Base-by-base conservation (phyloP, 768 basidiomycete species). In the Mycena maculata region DNA sequence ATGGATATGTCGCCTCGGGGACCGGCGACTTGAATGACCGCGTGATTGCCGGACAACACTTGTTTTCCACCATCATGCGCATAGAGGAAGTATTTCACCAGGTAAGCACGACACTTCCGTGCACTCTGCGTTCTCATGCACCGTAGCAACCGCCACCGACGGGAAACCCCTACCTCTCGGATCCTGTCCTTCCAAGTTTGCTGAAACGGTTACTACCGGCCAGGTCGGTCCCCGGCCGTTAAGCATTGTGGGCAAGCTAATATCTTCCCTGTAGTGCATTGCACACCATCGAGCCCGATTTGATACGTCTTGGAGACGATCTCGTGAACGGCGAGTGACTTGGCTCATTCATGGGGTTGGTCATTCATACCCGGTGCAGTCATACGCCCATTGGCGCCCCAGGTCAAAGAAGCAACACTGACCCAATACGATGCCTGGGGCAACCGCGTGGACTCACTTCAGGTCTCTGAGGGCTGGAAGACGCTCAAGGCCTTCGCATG, bases 391-490 rank as follows among this genome's bases (percentile, higher is more conserved):
- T 74, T 92, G 49, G 82, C 81, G n/a, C 74, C 76, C 27, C 83
- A 82, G 23, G 79, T 85, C 1, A 73, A 76, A 3, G 85, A 85
- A 22, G 89, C 90, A 0, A 80, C 75, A 12, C 76, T 94, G 23
- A 82, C 82, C 0, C 93, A 93, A 75, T 94, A 92, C 72, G 83
- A 93, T 71, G 88, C 92, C 68, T 93, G 88, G 89, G 92, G 92
- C 0, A 86, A 88, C 13, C 69, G 69, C 2, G 78, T 92, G 10
- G 92, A 94, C 74, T 76, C 79, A 5, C 83, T 95, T 0, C 81
- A 88, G 41, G 92, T 91, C 1, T 90, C 88, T 20, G 91, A 92
- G 73, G 90, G 87, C 0, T 94, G 92, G 92, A 81, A 88, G 16
- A 81, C 80, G 22, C 80, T 94, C 69, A 92, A 92, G 76, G 86